Percentiles rank a stretch among this genome's conserved stretches.
Evolutionary conservation across 2,329 filamentous ascomycete genomes (phyloP).

Genomic region (Lachnellula arida): DNA sequence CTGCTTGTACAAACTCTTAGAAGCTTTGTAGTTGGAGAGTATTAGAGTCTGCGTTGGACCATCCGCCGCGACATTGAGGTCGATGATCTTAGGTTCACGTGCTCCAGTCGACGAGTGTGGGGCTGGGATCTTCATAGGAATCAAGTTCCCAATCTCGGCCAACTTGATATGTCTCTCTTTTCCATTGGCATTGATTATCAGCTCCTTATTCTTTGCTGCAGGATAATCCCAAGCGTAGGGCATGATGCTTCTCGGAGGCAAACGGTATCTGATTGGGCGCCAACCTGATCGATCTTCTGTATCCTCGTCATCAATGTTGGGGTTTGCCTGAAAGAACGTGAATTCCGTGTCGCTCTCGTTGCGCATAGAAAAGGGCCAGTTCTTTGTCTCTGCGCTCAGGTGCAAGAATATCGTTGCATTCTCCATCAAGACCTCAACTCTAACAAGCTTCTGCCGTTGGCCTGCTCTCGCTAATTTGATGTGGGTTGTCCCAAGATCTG

Average conservation of each 20-base stretch:
- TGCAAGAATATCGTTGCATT: conserved; percentile 91
- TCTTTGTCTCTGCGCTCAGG: conserved; percentile 82
- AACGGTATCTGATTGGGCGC: conserved; percentile 85
- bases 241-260: conserved; percentile 96
- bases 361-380: conserved; percentile 98
- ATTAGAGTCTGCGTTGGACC: conserved; percentile 94
- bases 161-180: conserved; percentile 90
- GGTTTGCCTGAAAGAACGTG: conserved; percentile 92
- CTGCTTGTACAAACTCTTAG: conserved; percentile 81
- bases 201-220: conserved; percentile 91
- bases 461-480: conserved; percentile 90
- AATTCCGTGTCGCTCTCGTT: conserved; percentile 98
- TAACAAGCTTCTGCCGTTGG: conserved; percentile 81
- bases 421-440: conserved; percentile 87
- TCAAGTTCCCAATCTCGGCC: conserved; percentile 91
- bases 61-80: conserved; percentile 92
- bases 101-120: conserved; percentile 44
- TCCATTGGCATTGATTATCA: conserved; percentile 73
- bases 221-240: conserved; percentile 99
- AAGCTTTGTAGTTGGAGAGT: conserved; percentile 87
- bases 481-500: conserved; percentile 86
- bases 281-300: conserved; percentile 79
- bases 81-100: conserved; percentile 76
- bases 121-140: conserved; percentile 86
- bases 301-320: conserved; percentile 88